These are phyloP conservation scores for Schizosaccharomyces lindneri DNA, from an alignment of 805 yeast species.

Conservation along the genomic window DNA sequence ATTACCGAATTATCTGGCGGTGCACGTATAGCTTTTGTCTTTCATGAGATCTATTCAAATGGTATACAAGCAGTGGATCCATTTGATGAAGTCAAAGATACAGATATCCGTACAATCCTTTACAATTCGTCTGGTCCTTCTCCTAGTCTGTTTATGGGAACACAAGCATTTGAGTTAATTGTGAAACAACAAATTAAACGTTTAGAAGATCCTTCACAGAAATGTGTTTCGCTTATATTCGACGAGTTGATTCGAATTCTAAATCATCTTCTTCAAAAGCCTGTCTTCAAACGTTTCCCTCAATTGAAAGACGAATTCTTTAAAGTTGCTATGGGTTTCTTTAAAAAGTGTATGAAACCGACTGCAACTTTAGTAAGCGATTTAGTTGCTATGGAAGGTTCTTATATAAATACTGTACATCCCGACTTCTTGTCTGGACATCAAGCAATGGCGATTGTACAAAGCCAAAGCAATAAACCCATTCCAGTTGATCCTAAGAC, in stretches of 20 bases:
- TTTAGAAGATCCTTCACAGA: conserved; percentile 77
- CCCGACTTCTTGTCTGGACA: conserved; percentile 89
- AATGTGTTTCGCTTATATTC: conserved; percentile 72
- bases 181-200: conserved; percentile 83
- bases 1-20: conserved; percentile 88
- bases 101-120: conserved; percentile 88
- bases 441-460: conserved; percentile 78
- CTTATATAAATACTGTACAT: conserved; percentile 91
- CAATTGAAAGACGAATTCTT: conserved; percentile 68
- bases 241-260: conserved; percentile 85
- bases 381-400: conserved; percentile 63
- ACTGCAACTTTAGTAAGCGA: conserved; percentile 69
- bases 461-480: conserved; percentile 51
- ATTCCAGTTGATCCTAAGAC: conserved; percentile 69
- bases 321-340: conserved; percentile 49
- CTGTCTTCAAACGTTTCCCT: conserved; percentile 64
- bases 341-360: conserved; percentile 59
- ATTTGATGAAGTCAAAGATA: conserved; percentile 83
- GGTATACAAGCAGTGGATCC: conserved; percentile 86
- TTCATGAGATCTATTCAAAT: conserved; percentile 83
- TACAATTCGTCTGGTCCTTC: conserved; percentile 92
- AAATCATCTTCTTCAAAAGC: conserved; percentile 57
- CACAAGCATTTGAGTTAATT: conserved; percentile 86
- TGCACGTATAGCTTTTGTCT: conserved; percentile 89
- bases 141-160: conserved; percentile 88